phyloP scores from a whole-genome alignment of 1,284 basidiomycete genomes.

The Xerocomus amazonicus region DNA sequence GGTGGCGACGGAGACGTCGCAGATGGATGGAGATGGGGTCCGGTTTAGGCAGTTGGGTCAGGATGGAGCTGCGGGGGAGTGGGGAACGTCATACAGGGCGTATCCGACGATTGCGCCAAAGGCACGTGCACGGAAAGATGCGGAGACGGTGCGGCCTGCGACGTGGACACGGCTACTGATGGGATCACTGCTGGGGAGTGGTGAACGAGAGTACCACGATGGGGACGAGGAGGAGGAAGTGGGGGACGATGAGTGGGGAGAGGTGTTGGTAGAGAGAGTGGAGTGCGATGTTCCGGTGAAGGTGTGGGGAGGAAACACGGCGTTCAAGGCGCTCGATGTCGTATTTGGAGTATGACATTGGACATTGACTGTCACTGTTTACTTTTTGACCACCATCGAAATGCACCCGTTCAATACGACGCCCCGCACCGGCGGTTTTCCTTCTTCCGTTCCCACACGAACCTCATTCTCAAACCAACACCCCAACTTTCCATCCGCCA shows the following conservation, averaged over 20 bases:
- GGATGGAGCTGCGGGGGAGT: constrained; percentile 49
- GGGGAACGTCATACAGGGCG: constrained; percentile 66
- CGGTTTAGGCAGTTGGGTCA: constrained; percentile 52
- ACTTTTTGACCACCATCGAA: too few relatives aligned
- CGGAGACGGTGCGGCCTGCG: constrained; percentile 11
- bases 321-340: constrained; percentile 76
- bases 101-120: constrained; percentile 56
- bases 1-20: constrained; percentile 47
- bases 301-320: constrained; percentile 87
- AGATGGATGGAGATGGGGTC: constrained; percentile 47
- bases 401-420: constrained; percentile 39
- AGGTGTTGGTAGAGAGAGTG: constrained; percentile 73
- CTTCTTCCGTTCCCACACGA: constrained; percentile 51
- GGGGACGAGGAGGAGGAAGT: constrained; percentile 43
- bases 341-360: constrained; percentile 65
- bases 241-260: constrained; percentile 51
- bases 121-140: constrained; percentile 38
- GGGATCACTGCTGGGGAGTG: constrained; percentile 46
- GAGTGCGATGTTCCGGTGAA: constrained; percentile 89
- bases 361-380: too few relatives aligned
- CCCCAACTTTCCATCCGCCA: constrained; percentile 50
- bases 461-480: constrained; percentile 61
- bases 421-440: constrained; percentile 21
- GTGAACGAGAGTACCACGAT: constrained; percentile 53
- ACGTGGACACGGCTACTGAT: constrained; percentile 58